Evolutionary conservation across 495 filamentous ascomycete genomes (phyloP), one percentile per base, ranked within the genome.

Genomic region (Talaromyces adpressus): DNA sequence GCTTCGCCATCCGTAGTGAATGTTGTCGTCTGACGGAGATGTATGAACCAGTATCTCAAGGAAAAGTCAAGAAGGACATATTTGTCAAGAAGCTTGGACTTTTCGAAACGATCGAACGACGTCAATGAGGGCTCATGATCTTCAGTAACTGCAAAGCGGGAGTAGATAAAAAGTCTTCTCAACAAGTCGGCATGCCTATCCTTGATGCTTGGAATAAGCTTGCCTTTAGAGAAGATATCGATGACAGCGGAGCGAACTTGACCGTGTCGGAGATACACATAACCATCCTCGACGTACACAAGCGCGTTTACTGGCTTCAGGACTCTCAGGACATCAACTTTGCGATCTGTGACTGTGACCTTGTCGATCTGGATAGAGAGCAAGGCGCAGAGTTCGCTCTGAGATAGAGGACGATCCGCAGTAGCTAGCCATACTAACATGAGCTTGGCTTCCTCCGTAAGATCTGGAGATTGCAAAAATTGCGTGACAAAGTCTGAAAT

Each of bases 21-120:
- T 49, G 57, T 62, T 6, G 71, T 67, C 0, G 69, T 70, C 29
- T 70, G 69, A 36, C 57, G 71, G 7, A 71, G 51, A 62, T 75
- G 70, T n/a, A 63, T 66, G 32, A 70, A 59, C 75, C 75, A 77
- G 69, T 77, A 77, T 12, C 72, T 71, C 11, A 77, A 29, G 14
- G 72, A 69, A 51, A 77, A 75, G 56, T 77, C 75, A 12, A 77
- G 69, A 30, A 77, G 67, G 18, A 73, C 67, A 34, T 69, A 27
- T 27, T 67, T 69, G 6, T 67, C 66, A 36, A 72, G 32, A 6
- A 73, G 61, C 0, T 57, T 53, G 7, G 51, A 61, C 20, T 64
- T 68, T 23, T 70, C 63, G 32, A 70, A 67, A 1, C 58, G 54
- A 56, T 72, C 71, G 23, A 75, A 39, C 4, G 69, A 65, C 25